Conservation (phyloP, 2,329 filamentous ascomycete species). For the Albophoma yamanashiensis region DNA sequence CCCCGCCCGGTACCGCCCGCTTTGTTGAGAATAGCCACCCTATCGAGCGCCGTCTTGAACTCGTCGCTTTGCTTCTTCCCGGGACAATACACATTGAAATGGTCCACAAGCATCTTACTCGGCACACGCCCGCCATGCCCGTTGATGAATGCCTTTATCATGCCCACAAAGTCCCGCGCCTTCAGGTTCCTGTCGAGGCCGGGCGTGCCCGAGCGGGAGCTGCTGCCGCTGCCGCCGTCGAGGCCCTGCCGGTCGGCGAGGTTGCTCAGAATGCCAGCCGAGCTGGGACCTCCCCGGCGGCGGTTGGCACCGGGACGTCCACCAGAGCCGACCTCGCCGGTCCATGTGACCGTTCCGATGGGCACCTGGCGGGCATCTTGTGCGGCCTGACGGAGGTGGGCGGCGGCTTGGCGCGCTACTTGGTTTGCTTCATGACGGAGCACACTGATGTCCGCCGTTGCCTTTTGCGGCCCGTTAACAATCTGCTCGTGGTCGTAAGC, state of each 20-base stretch:
- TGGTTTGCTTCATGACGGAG: constrained; percentile 73
- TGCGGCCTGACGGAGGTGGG: constrained; percentile 61
- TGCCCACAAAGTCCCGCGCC: constrained; percentile 52
- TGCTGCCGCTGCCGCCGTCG: constrained; percentile 27
- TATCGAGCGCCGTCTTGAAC: constrained; percentile 72
- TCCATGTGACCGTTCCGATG: constrained; percentile 88
- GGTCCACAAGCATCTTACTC: constrained; percentile 78
- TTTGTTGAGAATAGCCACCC: constrained; percentile 62
- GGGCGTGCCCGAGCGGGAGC: constrained; percentile 36
- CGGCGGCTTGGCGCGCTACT: constrained; percentile 68
- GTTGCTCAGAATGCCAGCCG: constrained; percentile 43
- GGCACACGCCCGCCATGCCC: constrained; percentile 69
- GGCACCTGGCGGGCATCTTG: constrained; percentile 63
- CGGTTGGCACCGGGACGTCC: constrained; percentile 54
- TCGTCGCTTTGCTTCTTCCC: constrained; percentile 57
- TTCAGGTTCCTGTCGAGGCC: constrained; percentile 27
- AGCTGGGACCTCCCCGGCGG: constrained; percentile 41
- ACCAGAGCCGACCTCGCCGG: constrained; percentile 68
- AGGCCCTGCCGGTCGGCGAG: constrained; percentile 47
- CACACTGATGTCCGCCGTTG: constrained; percentile 65
- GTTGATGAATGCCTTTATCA: constrained; percentile 71
- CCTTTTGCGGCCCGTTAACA: constrained; percentile 61
- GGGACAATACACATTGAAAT: constrained; percentile 72
- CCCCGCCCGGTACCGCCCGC: constrained; percentile 39
- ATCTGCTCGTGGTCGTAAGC: constrained; percentile 90